phyloP scores from a whole-genome alignment of 257 asterid species.

The Solanum acaule region DNA sequence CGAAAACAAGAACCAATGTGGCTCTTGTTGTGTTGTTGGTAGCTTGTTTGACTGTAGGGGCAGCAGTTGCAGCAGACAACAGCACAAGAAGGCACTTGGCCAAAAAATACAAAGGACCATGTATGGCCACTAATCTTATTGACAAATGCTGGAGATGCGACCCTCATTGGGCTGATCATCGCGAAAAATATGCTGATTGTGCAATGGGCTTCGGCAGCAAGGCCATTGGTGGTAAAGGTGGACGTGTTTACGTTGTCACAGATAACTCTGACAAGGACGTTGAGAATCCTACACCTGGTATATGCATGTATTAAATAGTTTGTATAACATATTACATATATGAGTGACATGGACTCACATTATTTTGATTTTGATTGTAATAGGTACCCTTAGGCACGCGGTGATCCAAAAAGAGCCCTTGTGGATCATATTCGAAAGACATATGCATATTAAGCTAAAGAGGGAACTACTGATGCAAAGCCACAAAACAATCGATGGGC shows the following conservation, averaged over 20 bases:
- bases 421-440: conserved; percentile 17
- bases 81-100: conserved; percentile 36
- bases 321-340: no score
- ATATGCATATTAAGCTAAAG: conserved; percentile 13
- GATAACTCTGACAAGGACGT: conserved; percentile 9
- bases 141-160: conserved; percentile 33
- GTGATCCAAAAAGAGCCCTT: conserved; percentile 25
- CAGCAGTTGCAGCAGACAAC: not conserved
- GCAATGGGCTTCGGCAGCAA: conserved; percentile 19
- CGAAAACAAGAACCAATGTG: not conserved
- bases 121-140: conserved; percentile 43
- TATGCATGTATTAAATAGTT: no score
- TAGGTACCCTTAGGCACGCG: conserved; percentile 27
- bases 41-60: not conserved
- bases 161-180: conserved; percentile 12
- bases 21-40: not conserved
- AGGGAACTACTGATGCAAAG: conserved; percentile 14
- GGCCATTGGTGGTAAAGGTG: conserved; percentile 25
- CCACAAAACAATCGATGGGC: conserved; percentile 22
- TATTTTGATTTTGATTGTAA: no score
- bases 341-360: not conserved
- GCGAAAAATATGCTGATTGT: conserved; percentile 15
- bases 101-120: conserved; percentile 24
- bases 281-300: not conserved
- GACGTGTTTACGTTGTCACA: conserved; percentile 7